Conservation (phyloP, 306 rosid species). For the Vigna radiata region DNA sequence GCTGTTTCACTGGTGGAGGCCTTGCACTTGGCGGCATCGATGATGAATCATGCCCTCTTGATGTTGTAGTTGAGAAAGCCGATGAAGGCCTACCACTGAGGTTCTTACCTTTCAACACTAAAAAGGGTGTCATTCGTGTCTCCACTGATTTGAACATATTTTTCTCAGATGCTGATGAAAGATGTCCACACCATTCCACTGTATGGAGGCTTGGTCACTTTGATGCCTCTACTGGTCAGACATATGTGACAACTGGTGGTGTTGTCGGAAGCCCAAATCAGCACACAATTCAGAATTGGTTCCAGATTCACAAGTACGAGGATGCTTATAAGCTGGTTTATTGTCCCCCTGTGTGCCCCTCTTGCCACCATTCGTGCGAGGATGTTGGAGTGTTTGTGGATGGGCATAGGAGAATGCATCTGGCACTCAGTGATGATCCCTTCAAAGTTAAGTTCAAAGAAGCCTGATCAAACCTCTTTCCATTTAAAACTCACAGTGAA, state of each 20-base stretch:
- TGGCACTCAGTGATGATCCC: conserved; percentile 34
- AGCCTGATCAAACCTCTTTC: not conserved
- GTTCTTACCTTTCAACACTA: conserved; percentile 40
- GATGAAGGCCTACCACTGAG: conserved; percentile 43
- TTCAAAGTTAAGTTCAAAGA: conserved; percentile 22
- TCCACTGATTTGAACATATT: conserved; percentile 58
- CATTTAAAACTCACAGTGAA: not conserved
- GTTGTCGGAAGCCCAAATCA: conserved; percentile 46
- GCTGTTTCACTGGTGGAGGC: conserved; percentile 13
- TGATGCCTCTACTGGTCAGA: conserved; percentile 23
- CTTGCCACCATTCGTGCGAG: conserved; percentile 29
- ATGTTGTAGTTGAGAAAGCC: conserved; percentile 43
- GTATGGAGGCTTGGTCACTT: conserved; percentile 55
- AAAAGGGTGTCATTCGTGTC: conserved; percentile 44
- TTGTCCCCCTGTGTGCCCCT: conserved; percentile 59
- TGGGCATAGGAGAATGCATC: conserved; percentile 24
- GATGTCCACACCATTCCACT: conserved; percentile 34
- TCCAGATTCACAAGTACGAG: conserved; percentile 57
- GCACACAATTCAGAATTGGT: conserved; percentile 52
- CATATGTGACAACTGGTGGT: conserved; percentile 53
- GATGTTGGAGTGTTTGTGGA: conserved; percentile 30
- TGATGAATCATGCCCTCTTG: conserved; percentile 47
- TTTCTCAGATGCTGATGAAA: conserved; percentile 27
- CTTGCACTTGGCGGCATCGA: not conserved
- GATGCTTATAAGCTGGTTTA: conserved; percentile 54